Evolutionary conservation across 2,329 filamentous ascomycete genomes (phyloP).

Genomic region (Xylaria sp.): DNA sequence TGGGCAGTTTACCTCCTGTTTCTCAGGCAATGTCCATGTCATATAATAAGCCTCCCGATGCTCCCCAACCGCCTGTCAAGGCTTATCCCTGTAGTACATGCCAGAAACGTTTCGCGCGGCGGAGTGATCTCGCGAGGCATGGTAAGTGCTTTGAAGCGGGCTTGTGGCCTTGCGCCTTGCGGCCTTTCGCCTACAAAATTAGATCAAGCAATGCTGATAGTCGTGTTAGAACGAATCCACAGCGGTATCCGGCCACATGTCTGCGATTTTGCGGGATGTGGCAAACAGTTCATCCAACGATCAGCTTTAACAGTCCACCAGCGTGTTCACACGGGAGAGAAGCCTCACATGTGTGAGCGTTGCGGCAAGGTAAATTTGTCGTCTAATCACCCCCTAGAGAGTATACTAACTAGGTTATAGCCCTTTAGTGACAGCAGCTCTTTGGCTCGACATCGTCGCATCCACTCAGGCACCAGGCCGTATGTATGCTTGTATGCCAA

Average conservation of each 20-base stretch:
- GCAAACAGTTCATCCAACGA: constrained; percentile 96
- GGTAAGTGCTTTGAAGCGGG: constrained; percentile 62
- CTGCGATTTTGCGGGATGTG: constrained; percentile 86
- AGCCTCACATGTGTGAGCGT: constrained; percentile 96
- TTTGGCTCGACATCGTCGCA: constrained; percentile 87
- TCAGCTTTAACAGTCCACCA: constrained; percentile 95
- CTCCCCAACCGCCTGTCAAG: constrained; percentile 55
- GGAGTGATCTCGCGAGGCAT: constrained; percentile 93
- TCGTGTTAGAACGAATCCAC: constrained; percentile 85
- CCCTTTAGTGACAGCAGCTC: constrained; percentile 97
- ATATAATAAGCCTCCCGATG: constrained; percentile 47
- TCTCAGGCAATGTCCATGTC: constrained; percentile 44
- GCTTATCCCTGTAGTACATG: constrained; percentile 90
- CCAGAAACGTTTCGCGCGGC: constrained; percentile 86
- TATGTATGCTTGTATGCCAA: constrained; percentile 98
- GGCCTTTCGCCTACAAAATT: not conserved
- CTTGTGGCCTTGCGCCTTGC: not conserved
- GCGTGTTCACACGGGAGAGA: constrained; percentile 95
- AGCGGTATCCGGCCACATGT: constrained; percentile 89
- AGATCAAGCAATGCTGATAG: not conserved
- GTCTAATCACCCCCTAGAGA: not conserved
- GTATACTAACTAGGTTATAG: constrained; percentile 53
- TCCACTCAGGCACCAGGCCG: constrained; percentile 92
- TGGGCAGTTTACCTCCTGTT: constrained; percentile 48
- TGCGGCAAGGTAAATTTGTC: constrained; percentile 82